Conservation (phyloP, 1,284 basidiomycete genomes). For the Apiotrichum siamense region DNA sequence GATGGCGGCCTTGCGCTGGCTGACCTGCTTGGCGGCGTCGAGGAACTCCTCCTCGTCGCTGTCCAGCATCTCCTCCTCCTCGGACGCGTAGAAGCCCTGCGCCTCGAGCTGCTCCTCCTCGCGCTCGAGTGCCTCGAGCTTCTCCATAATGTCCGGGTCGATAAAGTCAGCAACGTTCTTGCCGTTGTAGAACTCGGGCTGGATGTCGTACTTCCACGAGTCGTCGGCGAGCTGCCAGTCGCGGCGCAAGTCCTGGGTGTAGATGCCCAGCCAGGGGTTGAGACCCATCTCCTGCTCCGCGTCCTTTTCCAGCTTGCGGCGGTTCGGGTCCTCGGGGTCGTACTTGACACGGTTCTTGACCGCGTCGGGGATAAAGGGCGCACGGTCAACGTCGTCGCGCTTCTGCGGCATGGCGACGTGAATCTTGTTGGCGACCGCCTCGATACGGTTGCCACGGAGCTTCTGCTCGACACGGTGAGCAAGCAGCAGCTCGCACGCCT, state of each 20-base stretch:
- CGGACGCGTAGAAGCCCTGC: conserved; percentile 90
- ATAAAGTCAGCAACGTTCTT: conserved; percentile 99
- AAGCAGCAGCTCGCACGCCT: conserved; percentile 83
- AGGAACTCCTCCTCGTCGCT: conserved; percentile 81
- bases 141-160: conserved; percentile 96
- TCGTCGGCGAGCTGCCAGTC: conserved; percentile 78
- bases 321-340: conserved; percentile 74
- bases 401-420: conserved; percentile 85
- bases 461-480: conserved; percentile 89
- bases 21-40: conserved; percentile 63
- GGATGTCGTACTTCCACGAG: conserved; percentile 92
- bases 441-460: conserved; percentile 86
- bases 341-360: conserved; percentile 71
- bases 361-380: conserved; percentile 77
- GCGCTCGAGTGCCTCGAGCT: conserved; percentile 91
- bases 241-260: conserved; percentile 79
- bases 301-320: conserved; percentile 66
- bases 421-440: conserved; percentile 83
- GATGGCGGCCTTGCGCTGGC: conserved; percentile 57
- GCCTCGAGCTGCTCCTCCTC: conserved; percentile 91
- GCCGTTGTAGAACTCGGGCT: conserved; percentile 95
- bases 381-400: conserved; percentile 74
- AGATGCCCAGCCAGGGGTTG: conserved; percentile 81
- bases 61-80: conserved; percentile 77
- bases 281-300: conserved; percentile 58